Evolutionary conservation across 2,329 filamentous ascomycete species (phyloP).

Genomic region (Grosmannia huntii): DNA sequence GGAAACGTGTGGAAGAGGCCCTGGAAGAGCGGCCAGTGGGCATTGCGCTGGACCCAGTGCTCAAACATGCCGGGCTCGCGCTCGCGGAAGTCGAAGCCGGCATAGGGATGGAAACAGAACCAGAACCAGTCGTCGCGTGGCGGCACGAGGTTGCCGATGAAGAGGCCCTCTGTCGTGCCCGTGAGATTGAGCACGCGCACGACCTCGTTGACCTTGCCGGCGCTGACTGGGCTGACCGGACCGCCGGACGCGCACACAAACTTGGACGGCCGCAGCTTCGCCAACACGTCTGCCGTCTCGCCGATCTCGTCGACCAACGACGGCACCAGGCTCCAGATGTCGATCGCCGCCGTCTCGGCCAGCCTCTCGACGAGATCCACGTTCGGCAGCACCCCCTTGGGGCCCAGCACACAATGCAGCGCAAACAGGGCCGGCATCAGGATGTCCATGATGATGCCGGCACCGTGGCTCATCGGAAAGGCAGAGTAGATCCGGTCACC

Average conservation of each 20-base stretch:
- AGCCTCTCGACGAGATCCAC: conserved; percentile 20
- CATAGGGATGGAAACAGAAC: conserved; percentile 20
- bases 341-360: conserved; percentile 16
- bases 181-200: conserved; percentile 3
- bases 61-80: conserved; percentile 21
- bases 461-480: conserved; percentile 25
- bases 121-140: conserved; percentile 16
- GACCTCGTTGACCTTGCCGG: background rate
- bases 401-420: background rate
- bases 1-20: conserved; percentile 29
- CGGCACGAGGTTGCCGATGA: conserved; percentile 1
- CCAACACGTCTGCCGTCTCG: conserved; percentile 19
- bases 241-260: conserved; percentile 13
- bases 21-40: conserved; percentile 22
- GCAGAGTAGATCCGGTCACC: conserved; percentile 6
- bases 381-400: conserved; percentile 8
- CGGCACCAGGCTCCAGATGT: conserved; percentile 23
- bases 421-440: conserved; percentile 1
- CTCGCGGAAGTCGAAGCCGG: conserved; percentile 17
- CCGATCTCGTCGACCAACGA: conserved; percentile 31
- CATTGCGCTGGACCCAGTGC: conserved; percentile 23
- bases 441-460: conserved; percentile 3
- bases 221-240: background rate
- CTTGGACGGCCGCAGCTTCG: conserved; percentile 14
- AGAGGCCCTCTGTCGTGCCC: conserved; percentile 2